These are phyloP conservation scores for Rhododendron molle DNA, from an alignment of 148 eudicot genomes.

Conservation along the genomic window DNA sequence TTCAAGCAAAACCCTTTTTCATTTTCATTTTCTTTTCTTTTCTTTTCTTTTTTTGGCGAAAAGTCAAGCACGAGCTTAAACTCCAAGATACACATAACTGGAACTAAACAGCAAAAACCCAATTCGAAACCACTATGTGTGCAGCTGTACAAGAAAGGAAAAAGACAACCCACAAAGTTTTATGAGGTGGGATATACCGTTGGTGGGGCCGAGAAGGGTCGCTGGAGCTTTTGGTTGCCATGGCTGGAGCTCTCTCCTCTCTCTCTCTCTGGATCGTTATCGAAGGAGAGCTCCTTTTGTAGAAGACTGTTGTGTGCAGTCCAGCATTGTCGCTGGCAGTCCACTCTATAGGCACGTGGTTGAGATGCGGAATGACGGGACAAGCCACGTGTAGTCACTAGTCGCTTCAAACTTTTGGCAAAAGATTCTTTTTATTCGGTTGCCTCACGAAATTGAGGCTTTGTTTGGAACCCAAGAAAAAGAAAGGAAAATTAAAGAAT, in stretches of 20 bases:
- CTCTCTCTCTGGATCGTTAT: not conserved
- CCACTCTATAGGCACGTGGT: not conserved
- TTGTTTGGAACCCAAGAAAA: too few relatives aligned
- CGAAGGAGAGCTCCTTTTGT: not conserved
- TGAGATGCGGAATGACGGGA: not conserved
- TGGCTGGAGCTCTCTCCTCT: not conserved
- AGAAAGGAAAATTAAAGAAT: too few relatives aligned
- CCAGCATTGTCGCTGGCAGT: not conserved
- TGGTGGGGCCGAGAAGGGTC: slow-evolving; percentile 13
- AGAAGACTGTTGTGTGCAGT: not conserved
- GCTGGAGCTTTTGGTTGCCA: slow-evolving; percentile 10
- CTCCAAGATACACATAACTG: not conserved
- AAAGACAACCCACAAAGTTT: not conserved
- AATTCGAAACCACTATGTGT: not conserved
- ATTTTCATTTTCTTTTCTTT: not conserved
- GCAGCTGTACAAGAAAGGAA: not conserved
- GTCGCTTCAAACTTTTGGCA: not conserved
- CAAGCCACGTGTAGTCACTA: not conserved
- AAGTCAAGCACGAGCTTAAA: not conserved
- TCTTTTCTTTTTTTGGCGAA: not conserved
- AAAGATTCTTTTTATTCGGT: too few relatives aligned
- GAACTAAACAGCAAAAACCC: not conserved
- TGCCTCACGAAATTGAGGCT: too few relatives aligned
- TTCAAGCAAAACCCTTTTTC: not conserved
- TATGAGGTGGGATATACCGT: slow-evolving; percentile 4